Evolutionary conservation across 225 moss, liverwort and hornwort species (phyloP), one percentile per base, ranked within the genome.

Genomic region (Sphagnum tenellum): DNA sequence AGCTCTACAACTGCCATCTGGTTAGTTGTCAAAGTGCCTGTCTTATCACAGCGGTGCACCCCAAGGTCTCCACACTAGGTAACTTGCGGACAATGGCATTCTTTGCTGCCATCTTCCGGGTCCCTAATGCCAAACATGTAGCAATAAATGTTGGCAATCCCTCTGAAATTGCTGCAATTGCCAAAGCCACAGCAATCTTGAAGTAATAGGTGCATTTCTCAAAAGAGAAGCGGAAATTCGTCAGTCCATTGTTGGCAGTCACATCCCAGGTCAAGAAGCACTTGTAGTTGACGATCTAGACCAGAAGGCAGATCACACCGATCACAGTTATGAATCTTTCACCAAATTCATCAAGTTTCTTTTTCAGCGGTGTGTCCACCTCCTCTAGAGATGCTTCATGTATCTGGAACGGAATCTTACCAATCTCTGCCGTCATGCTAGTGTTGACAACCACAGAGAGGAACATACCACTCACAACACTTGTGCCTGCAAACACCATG

Each of bases 11-110:
- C 94, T 9, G 94, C 88, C 94, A 95, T 95, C 76, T 95, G 94
- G 70, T 95, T 95, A 4, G 94, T 95, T 12, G 94, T 95, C 65
- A 95, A 64, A 4, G 94, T 95, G 63, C 94, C 94, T 0, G 94
- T 95, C 80, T 95, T 95, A 62, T 95, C 94, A 95, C 91, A 47
- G 91, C 92, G 0, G 94, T 95, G 64, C 94, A 95, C 45, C 94
- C 94, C 46, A 95, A 68, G 10, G 94, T 95, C 75, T 95, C 94
- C 4, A 95, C 89, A 61, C 91, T 91, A 0, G 91, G 94, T 3
- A 95, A 84, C 75, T 95, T 95, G 47, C 94, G 82, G 61, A 95
- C 94, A 45, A 95, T 95, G 9, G 94, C 94, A 68, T 91, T 95
- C 67, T 95, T 92, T 48, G 87, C 91, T 44, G 94, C 94, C 94